Evolutionary conservation across 768 basidiomycete species (phyloP), one percentile per base, ranked within the genome.

Genomic region (Phaeotremella skinneri): DNA sequence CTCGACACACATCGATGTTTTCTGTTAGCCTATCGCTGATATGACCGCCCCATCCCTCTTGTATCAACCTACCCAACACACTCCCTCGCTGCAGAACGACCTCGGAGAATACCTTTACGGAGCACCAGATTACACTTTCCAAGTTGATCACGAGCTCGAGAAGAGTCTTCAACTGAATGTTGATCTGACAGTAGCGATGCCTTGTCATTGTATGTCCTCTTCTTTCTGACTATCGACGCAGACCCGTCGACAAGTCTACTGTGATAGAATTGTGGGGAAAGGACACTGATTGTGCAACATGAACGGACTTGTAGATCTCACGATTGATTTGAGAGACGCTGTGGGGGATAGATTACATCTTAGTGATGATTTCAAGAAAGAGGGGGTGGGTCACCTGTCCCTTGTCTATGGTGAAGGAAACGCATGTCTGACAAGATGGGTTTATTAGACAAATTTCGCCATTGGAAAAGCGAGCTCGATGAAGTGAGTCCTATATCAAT

Each of bases 321-420:
- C 84, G 49, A 87, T 97, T 25, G 94, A 98, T 73, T 74, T 99
- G 61, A 81, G 92, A 58, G 94, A 99, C 74, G 89, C 88, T 0
- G 82, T 96, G n/a, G 94, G 94, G 2, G 94, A 99, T 75, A 81
- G 94, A 41, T 71, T 99, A 30, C 88, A 87, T 74, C 82, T 98
- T 58, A 91, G 85, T 68, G 81, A 83, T 60, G 85, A 84, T 25
- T 85, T 97, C 71, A 84, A 81, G 56, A 85, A 91, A 55, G 93
- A 99, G 68, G 91, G 92, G 37, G 89, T 90, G 72, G 60, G 83
- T 80, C n/a, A n/a, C n/a, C n/a, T n/a, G n/a, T n/a, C n/a, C n/a
- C n/a, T n/a, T n/a, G n/a, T n/a, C n/a, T n/a, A n/a, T n/a, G n/a
- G n/a, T n/a, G n/a, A n/a, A n/a, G n/a, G n/a, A n/a, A n/a, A n/a